Percentiles rank a stretch among this genome's conserved stretches.
Conservation (phyloP, 306 rosid species). For the Vicia villosa region DNA sequence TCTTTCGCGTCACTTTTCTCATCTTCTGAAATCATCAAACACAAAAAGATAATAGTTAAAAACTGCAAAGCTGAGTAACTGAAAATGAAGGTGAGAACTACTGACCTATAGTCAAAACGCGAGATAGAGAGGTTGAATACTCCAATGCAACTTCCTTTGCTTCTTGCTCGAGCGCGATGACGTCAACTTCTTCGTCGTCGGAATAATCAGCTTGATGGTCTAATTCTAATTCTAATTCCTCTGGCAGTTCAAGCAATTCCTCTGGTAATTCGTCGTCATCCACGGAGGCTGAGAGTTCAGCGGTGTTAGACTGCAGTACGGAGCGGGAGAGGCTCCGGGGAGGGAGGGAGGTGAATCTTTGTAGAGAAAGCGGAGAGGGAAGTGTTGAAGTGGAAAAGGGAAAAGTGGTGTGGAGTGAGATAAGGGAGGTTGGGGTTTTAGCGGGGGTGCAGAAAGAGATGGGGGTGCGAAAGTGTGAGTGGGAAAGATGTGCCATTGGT, state of each 20-base stretch:
- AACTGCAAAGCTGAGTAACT: background rate
- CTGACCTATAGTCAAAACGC: constrained; percentile 55
- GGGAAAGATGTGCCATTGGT: constrained; percentile 47
- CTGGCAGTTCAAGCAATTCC: background rate
- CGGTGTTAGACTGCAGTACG: constrained; percentile 12
- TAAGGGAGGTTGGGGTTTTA: constrained; percentile 42
- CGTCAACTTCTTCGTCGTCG: constrained; percentile 47
- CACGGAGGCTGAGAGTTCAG: constrained; percentile 27
- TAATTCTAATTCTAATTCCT: background rate
- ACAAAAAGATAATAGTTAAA: constrained; percentile 3
- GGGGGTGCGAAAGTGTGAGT: constrained; percentile 34
- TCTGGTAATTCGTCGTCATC: constrained; percentile 34
- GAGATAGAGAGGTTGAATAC: constrained; percentile 63
- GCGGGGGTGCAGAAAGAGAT: constrained; percentile 27
- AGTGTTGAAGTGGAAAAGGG: constrained; percentile 27
- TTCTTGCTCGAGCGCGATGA: constrained; percentile 61
- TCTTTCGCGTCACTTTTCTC: constrained; percentile 48
- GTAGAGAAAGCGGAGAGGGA: constrained; percentile 1
- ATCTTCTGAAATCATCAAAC: constrained; percentile 60
- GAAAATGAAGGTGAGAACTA: background rate
- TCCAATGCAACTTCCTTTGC: constrained; percentile 63
- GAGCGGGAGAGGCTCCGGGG: constrained; percentile 42
- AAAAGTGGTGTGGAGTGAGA: constrained; percentile 28
- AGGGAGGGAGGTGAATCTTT: constrained; percentile 3
- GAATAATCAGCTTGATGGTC: constrained; percentile 28